Evolutionary conservation across 2,329 filamentous ascomycete species (phyloP).

Genomic region (Onygena corvina): DNA sequence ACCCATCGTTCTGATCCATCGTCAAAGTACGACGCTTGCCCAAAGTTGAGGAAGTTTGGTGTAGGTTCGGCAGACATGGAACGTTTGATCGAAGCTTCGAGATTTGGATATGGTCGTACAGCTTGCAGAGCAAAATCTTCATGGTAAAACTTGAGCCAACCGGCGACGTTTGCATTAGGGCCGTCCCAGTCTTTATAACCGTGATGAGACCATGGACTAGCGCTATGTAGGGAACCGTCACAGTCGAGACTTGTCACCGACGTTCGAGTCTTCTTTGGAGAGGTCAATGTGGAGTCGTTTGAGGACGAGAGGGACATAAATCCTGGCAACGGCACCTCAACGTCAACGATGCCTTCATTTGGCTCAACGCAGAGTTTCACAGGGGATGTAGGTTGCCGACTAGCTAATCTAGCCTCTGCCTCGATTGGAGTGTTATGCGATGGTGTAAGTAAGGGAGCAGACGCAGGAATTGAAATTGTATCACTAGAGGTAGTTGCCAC

Average conservation of each 20-base stretch:
- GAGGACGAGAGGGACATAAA: constrained; percentile 38
- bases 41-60: constrained; percentile 22
- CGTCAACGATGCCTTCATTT: constrained; percentile 48
- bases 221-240: constrained; percentile 33
- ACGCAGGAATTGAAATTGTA: constrained; percentile 4
- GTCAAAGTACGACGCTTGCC: constrained; percentile 23
- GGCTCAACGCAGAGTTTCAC: constrained; percentile 43
- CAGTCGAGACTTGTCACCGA: constrained; percentile 44
- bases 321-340: constrained; percentile 45
- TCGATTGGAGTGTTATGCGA: neutral
- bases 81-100: constrained; percentile 44
- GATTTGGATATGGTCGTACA: constrained; percentile 41
- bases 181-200: constrained; percentile 31
- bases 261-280: constrained; percentile 33
- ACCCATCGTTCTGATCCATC: constrained; percentile 39
- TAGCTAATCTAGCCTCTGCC: neutral
- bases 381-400: constrained; percentile 31
- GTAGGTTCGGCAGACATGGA: constrained; percentile 47
- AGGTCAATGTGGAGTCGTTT: constrained; percentile 36
- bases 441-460: neutral
- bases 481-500: neutral
- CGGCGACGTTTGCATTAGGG: constrained; percentile 44
- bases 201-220: constrained; percentile 24
- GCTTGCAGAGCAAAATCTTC: constrained; percentile 49
- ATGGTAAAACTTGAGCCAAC: constrained; percentile 46